These are phyloP conservation scores for Iberis pinnata DNA, from an alignment of 345 rosid species.

Conservation along the genomic window DNA sequence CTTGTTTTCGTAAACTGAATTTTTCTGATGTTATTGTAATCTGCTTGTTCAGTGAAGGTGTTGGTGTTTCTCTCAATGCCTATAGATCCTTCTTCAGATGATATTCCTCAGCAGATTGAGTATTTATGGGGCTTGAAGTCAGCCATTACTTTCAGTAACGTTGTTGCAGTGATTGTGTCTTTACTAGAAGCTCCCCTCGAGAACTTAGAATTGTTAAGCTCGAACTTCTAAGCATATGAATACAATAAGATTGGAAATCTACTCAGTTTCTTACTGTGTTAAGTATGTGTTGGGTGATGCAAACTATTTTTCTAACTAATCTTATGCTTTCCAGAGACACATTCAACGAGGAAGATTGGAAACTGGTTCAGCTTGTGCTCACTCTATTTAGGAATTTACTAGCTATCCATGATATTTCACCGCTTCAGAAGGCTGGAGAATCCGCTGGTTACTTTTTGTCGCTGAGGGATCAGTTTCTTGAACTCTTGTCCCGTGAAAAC, in stretches of 20 bases:
- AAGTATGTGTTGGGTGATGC: too few relatives aligned
- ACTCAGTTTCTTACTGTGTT: not conserved
- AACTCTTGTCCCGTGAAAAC: slow-evolving; percentile 69
- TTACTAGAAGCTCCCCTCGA: slow-evolving; percentile 77
- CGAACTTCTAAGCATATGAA: not conserved
- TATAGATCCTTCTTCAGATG: slow-evolving; percentile 64
- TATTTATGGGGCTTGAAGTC: slow-evolving; percentile 79
- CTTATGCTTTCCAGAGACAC: slow-evolving; percentile 45
- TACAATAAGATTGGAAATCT: not conserved
- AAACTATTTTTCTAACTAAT: not conserved
- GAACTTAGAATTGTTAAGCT: slow-evolving; percentile 58
- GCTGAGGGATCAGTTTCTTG: slow-evolving; percentile 70
- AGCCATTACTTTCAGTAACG: slow-evolving; percentile 55
- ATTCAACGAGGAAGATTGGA: slow-evolving; percentile 93
- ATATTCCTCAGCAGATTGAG: slow-evolving; percentile 70
- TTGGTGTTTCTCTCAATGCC: slow-evolving; percentile 91
- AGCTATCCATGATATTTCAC: slow-evolving; percentile 70
- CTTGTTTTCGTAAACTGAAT: not conserved
- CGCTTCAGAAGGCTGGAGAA: slow-evolving; percentile 60
- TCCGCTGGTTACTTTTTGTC: slow-evolving; percentile 57
- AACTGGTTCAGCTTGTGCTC: slow-evolving; percentile 81
- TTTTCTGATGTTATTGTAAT: slow-evolving; percentile 1
- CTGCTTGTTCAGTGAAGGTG: slow-evolving; percentile 60
- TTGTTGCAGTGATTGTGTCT: slow-evolving; percentile 60
- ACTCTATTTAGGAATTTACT: slow-evolving; percentile 77